Base-by-base conservation (phyloP, 495 filamentous ascomycete genomes). In the Neurospora terricola region DNA sequence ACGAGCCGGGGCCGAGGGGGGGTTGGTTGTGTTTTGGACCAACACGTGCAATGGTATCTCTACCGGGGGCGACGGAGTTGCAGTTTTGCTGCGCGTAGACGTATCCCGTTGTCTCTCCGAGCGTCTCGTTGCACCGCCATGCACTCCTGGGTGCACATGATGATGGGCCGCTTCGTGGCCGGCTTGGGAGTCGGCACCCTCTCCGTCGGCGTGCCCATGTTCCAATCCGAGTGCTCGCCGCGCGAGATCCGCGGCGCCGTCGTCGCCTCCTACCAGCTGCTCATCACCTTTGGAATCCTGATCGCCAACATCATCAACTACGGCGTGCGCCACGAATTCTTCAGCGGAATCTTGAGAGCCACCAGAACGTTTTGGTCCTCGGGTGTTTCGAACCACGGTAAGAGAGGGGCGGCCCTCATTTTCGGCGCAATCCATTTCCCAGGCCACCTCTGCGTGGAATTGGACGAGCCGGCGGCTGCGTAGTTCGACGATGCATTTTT, bases 351-450 rank as follows among this genome's bases (percentile, higher is more conserved):
- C 68, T 16, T 62, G 54, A 30, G 54, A 62, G 4, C 54, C 54
- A 30, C 54, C 54, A 81, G 76, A 75, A 77, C 77, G 9, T 74
- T 43, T 30, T 74, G 71, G 59, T 66, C 73, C 69, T 69, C 73
- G 37, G 6, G 75, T 48, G 42, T 80, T 78, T 30, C 79, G 79
- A 2, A 98, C 88, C 11, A 99, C 84, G 0, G 95, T 97, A 21
- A 99, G 86, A 4, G 84, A 88, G 0, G 96, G 96, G 11, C 96
- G 86, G 0, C 90, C 88, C 80, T 98, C 96, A 73, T 99, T 99
- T 80, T 99, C 96, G 8, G 90, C 91, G 69, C 91, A 91, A 79
- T 99, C 96, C 5, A 98, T 83, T 76, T 96, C 92, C 45, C 92
- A 87, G 3, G 92, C 94, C 12, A 98, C 92, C 79, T 97, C 94